Evolutionary conservation across 345 rosid genomes (phyloP), one percentile per base, ranked within the genome.

Genomic region (Gossypium mustelinum): DNA sequence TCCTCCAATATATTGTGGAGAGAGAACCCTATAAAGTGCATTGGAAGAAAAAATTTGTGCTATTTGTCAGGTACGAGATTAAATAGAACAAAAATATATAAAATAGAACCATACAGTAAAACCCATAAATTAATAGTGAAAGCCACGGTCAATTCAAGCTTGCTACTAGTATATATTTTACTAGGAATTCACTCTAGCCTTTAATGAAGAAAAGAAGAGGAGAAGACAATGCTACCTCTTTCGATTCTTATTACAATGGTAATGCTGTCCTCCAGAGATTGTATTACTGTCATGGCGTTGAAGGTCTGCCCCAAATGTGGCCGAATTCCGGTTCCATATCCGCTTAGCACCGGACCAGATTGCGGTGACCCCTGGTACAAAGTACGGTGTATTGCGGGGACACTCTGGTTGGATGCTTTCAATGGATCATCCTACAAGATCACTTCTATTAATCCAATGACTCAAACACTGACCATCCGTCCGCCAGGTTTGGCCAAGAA

Each of bases 301-400:
- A 17, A 43, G 71, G 18, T 34, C 34, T 51, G 56, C 64, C 66
- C 41, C 11, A 61, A 79, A 75, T 82, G 86, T 34, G 90, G 90
- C 44, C 75, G 61, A 0, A 48, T 74, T 68, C 76, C 68, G 0
- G 84, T 81, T 11, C 88, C 86, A 24, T 82, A 81, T 59, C 88
- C 88, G 13, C 73, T 85, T 16, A 85, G 86, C 74, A 77, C 80
- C 14, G 71, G 59, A 22, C 82, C 81, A 1, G 66, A 29, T n/a
- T 85, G 87, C 11, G 87, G 85, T 9, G 84, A 82, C 39, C 85
- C 75, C 7, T 69, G 73, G 27, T 81, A 87, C 73, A 82, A 81
- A 77, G 54, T 85, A 11, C 72, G 82, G 34, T 87, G 87, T 78
- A 78, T 78, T 14, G 79, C 45, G 7, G 82, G 82, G 52, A 82